Base-by-base conservation (phyloP, 768 basidiomycete species). In the Hygrophorus russula region DNA sequence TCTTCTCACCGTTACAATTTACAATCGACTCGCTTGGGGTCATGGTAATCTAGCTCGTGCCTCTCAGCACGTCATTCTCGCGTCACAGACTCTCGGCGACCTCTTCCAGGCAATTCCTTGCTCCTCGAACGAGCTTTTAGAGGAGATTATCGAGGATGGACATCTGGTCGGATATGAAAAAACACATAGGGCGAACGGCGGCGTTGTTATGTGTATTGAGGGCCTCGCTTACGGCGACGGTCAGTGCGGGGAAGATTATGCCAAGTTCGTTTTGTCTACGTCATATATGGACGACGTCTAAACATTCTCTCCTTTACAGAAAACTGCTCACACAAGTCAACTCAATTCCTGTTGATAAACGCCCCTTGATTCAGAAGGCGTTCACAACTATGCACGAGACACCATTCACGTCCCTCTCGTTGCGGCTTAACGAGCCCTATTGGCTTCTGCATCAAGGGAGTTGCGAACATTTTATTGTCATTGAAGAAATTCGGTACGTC, bases 401-500 rank as follows among this genome's bases (percentile, higher is more conserved):
- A 6, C 43, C 55, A 7, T 61, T 89, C 32, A 58, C 65, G 1
- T 70, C 76, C 1, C 68, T 90, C 17, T 60, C 66, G 3, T 58
- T 89, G 15, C 71, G 79, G 27, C 57, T 86, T 30, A 73, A 84
- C 50, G 70, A 82, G 52, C 89, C 89, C 0, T 90, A 91, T 50
- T 87, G 82, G 78, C 62, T 90, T 43, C 63, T 89, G 13, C 88
- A 91, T 53, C 71, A 73, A 42, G 88, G 87, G 28, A 81, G 76
- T 51, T 91, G 88, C 54, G 85, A 89, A 51, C 88, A 91, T 53
- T 84, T 80, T 56, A 50, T 88, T 15, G 71, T 82, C 15, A 49
- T 90, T 31, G 78, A 86, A 46, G 72, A 82, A 49, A 79, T 91
- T 47, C 71, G 89, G 88, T 76, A 51, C 33, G 59, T 43, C 27